Percentiles rank a stretch among this genome's conserved stretches.
Evolutionary conservation across 495 filamentous ascomycete species (phyloP).

Genomic region (Neurospora discreta): DNA sequence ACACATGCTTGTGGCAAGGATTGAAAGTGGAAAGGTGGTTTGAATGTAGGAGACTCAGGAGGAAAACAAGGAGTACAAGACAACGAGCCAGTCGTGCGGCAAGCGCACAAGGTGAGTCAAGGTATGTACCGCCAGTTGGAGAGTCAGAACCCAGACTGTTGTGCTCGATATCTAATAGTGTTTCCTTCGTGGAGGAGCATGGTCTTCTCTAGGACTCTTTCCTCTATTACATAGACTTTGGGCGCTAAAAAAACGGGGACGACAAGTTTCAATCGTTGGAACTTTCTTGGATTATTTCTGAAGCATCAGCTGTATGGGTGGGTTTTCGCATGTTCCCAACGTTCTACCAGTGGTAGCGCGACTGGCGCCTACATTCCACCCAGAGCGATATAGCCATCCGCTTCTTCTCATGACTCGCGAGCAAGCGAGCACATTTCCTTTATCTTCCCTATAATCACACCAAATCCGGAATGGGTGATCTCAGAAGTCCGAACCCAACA

Average conservation of each 20-base stretch:
- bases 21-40: neutral
- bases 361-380: neutral
- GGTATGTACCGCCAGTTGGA: neutral
- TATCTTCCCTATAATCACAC: neutral
- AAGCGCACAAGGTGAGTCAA: neutral
- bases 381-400: neutral
- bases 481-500: neutral
- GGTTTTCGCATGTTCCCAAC: too few species aligned
- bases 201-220: neutral
- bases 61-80: too few species aligned
- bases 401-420: neutral
- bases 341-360: neutral
- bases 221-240: neutral
- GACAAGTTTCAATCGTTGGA: neutral
- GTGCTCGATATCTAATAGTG: neutral
- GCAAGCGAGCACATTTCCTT: neutral
- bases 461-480: neutral
- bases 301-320: neutral
- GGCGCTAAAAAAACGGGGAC: neutral
- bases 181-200: neutral
- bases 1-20: neutral
- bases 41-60: neutral
- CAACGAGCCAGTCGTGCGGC: neutral
- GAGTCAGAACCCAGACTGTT: neutral
- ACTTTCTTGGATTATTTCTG: neutral